Conservation (phyloP, 139 green algal species). For the Trebouxia sp. region DNA sequence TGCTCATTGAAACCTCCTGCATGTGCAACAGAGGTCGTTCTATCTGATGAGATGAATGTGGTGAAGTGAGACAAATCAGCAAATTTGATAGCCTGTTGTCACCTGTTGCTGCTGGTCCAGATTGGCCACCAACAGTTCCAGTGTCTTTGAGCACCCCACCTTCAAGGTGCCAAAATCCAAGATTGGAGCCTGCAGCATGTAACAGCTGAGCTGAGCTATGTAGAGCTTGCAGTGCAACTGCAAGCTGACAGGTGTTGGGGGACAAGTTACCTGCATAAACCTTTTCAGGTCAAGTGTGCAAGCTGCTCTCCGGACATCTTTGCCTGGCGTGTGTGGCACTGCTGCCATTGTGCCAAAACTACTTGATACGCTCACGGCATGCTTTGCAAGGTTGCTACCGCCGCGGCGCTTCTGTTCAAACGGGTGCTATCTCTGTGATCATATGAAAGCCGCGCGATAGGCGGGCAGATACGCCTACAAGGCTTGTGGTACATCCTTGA, state of each 20-base stretch:
- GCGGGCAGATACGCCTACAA: too few relatives aligned
- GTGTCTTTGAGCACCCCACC: neutral
- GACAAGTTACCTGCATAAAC: slow-evolving; percentile 2
- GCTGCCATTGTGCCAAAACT: neutral
- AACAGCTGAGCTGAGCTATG: too few relatives aligned
- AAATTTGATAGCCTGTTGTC: neutral
- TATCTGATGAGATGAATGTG: too few relatives aligned
- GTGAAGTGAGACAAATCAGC: too few relatives aligned
- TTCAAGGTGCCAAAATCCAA: slow-evolving; percentile 6
- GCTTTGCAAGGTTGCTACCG: neutral
- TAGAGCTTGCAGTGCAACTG: too few relatives aligned
- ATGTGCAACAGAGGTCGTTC: too few relatives aligned
- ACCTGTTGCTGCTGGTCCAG: slow-evolving; percentile 18
- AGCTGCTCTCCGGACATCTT: neutral
- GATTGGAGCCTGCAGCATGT: slow-evolving; percentile 11
- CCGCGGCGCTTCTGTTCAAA: too few relatives aligned
- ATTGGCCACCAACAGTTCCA: neutral
- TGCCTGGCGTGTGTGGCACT: neutral
- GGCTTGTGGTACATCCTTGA: too few relatives aligned
- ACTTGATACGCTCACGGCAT: neutral
- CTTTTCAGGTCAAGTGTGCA: slow-evolving; percentile 8
- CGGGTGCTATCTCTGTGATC: too few relatives aligned
- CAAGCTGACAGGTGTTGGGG: too few relatives aligned
- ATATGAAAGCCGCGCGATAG: too few relatives aligned
- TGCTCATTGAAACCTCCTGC: neutral